A percentile compares a stretch with the other conserved stretches of the same genome.
Evolutionary conservation across 2,329 filamentous ascomycete species (phyloP).

Genomic region (Amauroascus verrucosus): DNA sequence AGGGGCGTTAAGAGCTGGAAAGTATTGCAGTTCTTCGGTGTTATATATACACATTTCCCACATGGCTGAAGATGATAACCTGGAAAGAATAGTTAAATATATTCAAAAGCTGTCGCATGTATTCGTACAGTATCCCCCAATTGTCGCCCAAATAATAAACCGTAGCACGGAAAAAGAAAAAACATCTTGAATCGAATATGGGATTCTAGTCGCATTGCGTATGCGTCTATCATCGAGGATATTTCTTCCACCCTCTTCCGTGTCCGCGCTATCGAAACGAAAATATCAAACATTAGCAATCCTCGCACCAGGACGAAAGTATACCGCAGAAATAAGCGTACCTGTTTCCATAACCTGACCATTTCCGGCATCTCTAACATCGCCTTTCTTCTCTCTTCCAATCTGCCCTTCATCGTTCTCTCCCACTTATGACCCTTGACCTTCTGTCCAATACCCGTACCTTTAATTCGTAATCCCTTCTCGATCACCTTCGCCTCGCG

Average conservation of each 20-base stretch:
- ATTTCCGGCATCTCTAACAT: constrained; percentile 92
- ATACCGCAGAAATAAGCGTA: constrained; percentile 36
- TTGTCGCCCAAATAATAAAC: not conserved
- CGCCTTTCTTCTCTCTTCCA: constrained; percentile 81
- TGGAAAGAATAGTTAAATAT: not conserved
- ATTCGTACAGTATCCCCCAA: constrained; percentile 6
- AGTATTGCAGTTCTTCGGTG: not conserved
- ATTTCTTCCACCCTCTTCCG: constrained; percentile 65
- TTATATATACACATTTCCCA: not conserved
- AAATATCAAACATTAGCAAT: constrained; percentile 29
- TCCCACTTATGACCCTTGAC: constrained; percentile 96
- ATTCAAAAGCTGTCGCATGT: constrained; percentile 1
- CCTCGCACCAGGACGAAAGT: not conserved
- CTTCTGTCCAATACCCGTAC: constrained; percentile 80
- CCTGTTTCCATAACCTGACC: constrained; percentile 87
- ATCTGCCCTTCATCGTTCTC: constrained; percentile 66
- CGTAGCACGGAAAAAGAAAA: not conserved
- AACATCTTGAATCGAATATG: not conserved
- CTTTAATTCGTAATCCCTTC: constrained; percentile 74
- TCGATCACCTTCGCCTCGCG: constrained; percentile 61
- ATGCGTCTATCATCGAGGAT: constrained; percentile 44
- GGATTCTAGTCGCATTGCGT: not conserved
- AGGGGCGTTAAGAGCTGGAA: too few relatives aligned
- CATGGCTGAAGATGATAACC: not conserved
- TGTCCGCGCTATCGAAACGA: constrained; percentile 49